Conservation (phyloP, 257 asterid species). For the Solanum ahanhuiri region DNA sequence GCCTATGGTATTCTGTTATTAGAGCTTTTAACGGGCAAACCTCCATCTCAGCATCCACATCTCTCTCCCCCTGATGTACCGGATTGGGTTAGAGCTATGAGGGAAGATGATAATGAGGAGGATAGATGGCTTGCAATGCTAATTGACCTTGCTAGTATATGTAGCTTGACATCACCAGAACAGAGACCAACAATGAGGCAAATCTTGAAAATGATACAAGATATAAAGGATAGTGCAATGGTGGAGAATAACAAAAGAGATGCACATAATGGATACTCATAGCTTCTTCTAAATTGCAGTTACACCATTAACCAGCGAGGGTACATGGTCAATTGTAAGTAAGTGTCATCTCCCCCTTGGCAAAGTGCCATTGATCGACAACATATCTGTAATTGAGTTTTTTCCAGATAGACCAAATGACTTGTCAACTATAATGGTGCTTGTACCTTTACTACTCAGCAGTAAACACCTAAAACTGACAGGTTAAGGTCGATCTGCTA, state of each 20-base stretch:
- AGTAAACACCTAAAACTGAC: not conserved
- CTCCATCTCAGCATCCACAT: slow-evolving; percentile 78
- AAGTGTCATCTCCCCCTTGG: not conserved
- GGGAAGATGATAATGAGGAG: slow-evolving; percentile 75
- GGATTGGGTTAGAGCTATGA: slow-evolving; percentile 91
- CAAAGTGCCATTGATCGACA: not conserved
- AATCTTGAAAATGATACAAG: slow-evolving; percentile 82
- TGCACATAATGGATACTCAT: slow-evolving; percentile 30
- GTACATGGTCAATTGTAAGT: not conserved
- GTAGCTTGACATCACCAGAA: slow-evolving; percentile 78
- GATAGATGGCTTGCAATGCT: slow-evolving; percentile 69
- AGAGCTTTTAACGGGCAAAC: slow-evolving; percentile 84
- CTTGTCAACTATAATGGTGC: not conserved
- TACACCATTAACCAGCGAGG: not conserved
- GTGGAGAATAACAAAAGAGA: slow-evolving; percentile 51
- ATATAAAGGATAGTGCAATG: slow-evolving; percentile 63
- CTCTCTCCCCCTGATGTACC: slow-evolving; percentile 76
- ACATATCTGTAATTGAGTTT: not conserved
- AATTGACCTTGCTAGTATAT: slow-evolving; percentile 74
- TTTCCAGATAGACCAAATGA: not conserved
- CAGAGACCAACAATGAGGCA: slow-evolving; percentile 97
- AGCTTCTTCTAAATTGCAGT: not conserved
- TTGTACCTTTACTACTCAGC: not conserved
- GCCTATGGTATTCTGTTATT: slow-evolving; percentile 75
- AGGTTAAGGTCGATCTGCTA: not conserved